phyloP scores from a whole-genome alignment of 768 basidiomycete species.

The Pleurotus pulmonarius region DNA sequence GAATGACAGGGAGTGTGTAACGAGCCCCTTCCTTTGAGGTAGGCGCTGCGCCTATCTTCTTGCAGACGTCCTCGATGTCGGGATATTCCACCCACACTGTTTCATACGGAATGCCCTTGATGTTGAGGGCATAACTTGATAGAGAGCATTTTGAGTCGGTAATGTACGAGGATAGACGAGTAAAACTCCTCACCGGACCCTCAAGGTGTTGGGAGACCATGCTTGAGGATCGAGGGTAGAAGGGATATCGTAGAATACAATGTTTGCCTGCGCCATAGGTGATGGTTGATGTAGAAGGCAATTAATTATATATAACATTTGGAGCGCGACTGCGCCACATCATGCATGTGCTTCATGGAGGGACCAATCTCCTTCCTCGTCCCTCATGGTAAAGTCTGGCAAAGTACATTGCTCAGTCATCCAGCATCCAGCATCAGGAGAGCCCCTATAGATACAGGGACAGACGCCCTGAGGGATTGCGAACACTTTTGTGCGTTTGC shows the following conservation, averaged over 20 bases:
- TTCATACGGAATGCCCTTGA: slow-evolving; percentile 25
- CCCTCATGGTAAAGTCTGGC: too few species aligned
- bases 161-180: neutral
- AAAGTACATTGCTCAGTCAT: too few species aligned
- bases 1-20: slow-evolving; percentile 36
- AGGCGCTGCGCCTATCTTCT: slow-evolving; percentile 25
- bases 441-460: too few species aligned
- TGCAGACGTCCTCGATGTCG: slow-evolving; percentile 31
- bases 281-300: too few species aligned
- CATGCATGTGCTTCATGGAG: too few species aligned
- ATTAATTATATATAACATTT: too few species aligned
- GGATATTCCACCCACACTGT: slow-evolving; percentile 39
- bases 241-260: slow-evolving; percentile 44
- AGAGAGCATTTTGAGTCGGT: too few species aligned
- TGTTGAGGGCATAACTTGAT: slow-evolving; percentile 14
- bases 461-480: too few species aligned
- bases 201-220: slow-evolving; percentile 47
- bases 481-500: too few species aligned
- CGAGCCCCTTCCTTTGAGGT: slow-evolving; percentile 13
- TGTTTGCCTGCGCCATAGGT: slow-evolving; percentile 13
- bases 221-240: slow-evolving; percentile 21
- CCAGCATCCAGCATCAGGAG: too few species aligned
- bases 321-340: too few species aligned
- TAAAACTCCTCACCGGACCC: slow-evolving; percentile 26
- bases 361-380: too few species aligned